Conservation (phyloP, 2,329 filamentous ascomycete species). For the Elsinoe ampelina region DNA sequence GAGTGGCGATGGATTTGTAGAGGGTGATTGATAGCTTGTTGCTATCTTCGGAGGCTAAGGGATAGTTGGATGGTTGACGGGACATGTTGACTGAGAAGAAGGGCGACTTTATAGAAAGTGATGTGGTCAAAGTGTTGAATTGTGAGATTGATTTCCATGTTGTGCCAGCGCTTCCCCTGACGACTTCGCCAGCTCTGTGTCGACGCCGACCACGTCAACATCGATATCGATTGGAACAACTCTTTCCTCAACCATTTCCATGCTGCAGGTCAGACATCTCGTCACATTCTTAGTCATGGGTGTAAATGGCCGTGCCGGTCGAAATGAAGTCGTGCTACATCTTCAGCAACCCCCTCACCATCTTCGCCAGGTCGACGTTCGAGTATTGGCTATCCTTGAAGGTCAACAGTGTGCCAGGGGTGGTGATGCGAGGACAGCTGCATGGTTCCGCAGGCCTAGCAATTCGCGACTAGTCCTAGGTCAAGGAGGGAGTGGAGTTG, state of each 20-base stretch:
- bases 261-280: neutral
- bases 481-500: neutral
- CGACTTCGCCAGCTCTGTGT: neutral
- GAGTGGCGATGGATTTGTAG: neutral
- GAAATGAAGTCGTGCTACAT: neutral
- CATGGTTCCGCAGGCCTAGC: neutral
- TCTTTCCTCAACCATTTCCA: neutral
- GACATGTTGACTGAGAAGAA: neutral
- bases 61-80: neutral
- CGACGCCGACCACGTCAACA: conserved; percentile 22
- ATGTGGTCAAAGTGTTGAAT: neutral
- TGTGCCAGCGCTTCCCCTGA: conserved; percentile 1
- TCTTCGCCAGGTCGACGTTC: neutral
- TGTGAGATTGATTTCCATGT: neutral
- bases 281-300: neutral
- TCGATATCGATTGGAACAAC: conserved; percentile 20
- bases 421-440: neutral
- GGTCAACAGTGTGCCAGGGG: neutral
- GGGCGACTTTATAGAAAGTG: neutral
- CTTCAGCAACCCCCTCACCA: neutral
- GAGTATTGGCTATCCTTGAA: neutral
- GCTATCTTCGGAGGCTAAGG: neutral
- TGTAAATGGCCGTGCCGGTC: neutral
- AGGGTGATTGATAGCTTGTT: neutral
- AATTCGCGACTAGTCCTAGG: neutral